Percentiles rank a stretch among this genome's conserved stretches.
Conservation (phyloP, 2,329 filamentous ascomycete species). For the Onygena corvina region DNA sequence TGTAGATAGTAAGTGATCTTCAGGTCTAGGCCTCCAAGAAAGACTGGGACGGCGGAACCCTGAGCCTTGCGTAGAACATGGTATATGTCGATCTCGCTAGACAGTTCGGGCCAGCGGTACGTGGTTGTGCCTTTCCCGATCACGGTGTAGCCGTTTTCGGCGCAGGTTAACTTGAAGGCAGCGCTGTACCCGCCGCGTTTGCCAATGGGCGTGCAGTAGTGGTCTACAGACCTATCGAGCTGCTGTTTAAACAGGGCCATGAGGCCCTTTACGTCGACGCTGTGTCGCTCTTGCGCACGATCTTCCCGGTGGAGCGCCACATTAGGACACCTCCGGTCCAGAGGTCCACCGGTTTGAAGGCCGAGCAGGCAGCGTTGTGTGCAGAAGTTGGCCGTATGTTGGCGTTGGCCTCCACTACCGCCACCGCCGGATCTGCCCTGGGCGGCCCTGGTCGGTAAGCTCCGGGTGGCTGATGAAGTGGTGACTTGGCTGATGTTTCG, state of each 20-base stretch:
- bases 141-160: constrained; percentile 19
- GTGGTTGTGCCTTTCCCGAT: constrained; percentile 26
- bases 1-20: constrained; percentile 21
- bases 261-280: constrained; percentile 15
- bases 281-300: constrained; percentile 14
- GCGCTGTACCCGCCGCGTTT: constrained; percentile 20
- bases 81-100: constrained; percentile 20
- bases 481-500: too few species aligned
- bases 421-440: too few species aligned
- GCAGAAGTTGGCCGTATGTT: constrained; percentile 18
- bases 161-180: constrained; percentile 23
- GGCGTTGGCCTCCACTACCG: too few species aligned
- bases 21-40: constrained; percentile 21
- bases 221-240: constrained; percentile 21
- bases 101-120: constrained; percentile 19
- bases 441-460: too few species aligned
- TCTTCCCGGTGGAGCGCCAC: constrained; percentile 15
- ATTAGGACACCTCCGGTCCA: constrained; percentile 23
- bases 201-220: constrained; percentile 21
- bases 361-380: constrained; percentile 22
- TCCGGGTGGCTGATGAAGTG: too few species aligned
- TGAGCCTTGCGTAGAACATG: constrained; percentile 18
- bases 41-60: constrained; percentile 22
- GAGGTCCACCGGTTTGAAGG: constrained; percentile 14
- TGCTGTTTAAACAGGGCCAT: constrained; percentile 19